Evolutionary conservation across 1,139 yeast genomes (phyloP).

Genomic region (Suhomyces kunorum): DNA sequence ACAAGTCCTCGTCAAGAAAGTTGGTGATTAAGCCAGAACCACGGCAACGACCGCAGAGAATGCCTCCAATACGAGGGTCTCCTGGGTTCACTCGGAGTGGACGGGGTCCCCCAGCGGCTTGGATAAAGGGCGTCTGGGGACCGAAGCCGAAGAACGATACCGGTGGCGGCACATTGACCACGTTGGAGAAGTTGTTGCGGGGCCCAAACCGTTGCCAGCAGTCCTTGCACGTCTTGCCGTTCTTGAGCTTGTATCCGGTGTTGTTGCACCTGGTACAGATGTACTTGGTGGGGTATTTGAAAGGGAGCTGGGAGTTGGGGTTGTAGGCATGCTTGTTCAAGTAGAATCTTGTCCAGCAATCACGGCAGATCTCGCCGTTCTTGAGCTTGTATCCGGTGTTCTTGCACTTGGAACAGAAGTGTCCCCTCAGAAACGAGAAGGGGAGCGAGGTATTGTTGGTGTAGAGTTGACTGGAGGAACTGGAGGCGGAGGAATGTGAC

Average conservation of each 20-base stretch:
- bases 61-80: conserved; percentile 82
- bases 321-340: conserved; percentile 35
- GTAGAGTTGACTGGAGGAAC: conserved; percentile 14
- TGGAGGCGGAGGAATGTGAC: conserved; percentile 1
- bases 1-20: conserved; percentile 56
- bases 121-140: too few relatives aligned
- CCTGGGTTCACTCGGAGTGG: conserved; percentile 67
- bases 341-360: conserved; percentile 41
- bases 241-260: conserved; percentile 67
- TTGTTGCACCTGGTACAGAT: conserved; percentile 72
- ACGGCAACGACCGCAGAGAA: conserved; percentile 73
- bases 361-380: conserved; percentile 33
- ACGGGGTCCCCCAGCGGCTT: conserved; percentile 9
- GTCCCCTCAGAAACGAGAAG: conserved; percentile 47
- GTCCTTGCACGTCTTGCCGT: conserved; percentile 65
- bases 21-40: conserved; percentile 60
- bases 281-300: conserved; percentile 59
- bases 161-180: too few relatives aligned
- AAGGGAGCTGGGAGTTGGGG: conserved; percentile 42
- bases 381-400: conserved; percentile 41
- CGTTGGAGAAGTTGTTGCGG: conserved; percentile 22
- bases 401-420: conserved; percentile 41
- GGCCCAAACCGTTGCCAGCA: conserved; percentile 73
- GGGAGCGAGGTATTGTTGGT: conserved; percentile 45
- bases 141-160: conserved; percentile 4